Percentiles rank a stretch among this genome's conserved stretches.
Conservation (phyloP, 1,139 yeast species). For the Hansenula anomala region DNA sequence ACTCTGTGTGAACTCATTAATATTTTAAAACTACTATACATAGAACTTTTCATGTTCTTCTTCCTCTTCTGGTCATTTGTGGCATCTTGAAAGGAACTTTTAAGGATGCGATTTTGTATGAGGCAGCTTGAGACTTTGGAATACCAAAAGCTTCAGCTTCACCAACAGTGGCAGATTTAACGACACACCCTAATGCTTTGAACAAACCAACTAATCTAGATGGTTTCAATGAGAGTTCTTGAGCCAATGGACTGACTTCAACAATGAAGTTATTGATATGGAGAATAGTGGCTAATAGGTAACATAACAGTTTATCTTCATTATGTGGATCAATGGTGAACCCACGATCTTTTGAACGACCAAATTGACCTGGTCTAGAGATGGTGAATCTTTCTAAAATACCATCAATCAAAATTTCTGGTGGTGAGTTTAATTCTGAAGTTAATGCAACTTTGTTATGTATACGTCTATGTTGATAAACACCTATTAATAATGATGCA, state of each 20-base stretch:
- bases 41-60: constrained; percentile 27
- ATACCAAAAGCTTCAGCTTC: constrained; percentile 86
- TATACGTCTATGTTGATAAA: constrained; percentile 68
- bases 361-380: constrained; percentile 58
- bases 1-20: too few relatives aligned
- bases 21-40: neutral
- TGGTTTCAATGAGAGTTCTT: constrained; percentile 80
- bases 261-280: constrained; percentile 73
- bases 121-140: constrained; percentile 56
- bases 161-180: constrained; percentile 69
- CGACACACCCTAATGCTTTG: constrained; percentile 77
- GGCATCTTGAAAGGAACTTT: constrained; percentile 91
- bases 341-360: constrained; percentile 68
- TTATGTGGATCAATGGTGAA: constrained; percentile 79
- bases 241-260: constrained; percentile 77
- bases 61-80: constrained; percentile 68
- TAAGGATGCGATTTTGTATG: constrained; percentile 75
- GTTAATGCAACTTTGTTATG: constrained; percentile 56
- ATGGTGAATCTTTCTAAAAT: constrained; percentile 67
- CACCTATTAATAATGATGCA: constrained; percentile 73
- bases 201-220: constrained; percentile 64
- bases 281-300: constrained; percentile 64
- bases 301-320: constrained; percentile 83
- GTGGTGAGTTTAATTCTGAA: constrained; percentile 60
- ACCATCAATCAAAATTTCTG: constrained; percentile 72